Evolutionary conservation across 495 filamentous ascomycete species (phyloP), one percentile per base, ranked within the genome.

Genomic region (Daldinia grandis): DNA sequence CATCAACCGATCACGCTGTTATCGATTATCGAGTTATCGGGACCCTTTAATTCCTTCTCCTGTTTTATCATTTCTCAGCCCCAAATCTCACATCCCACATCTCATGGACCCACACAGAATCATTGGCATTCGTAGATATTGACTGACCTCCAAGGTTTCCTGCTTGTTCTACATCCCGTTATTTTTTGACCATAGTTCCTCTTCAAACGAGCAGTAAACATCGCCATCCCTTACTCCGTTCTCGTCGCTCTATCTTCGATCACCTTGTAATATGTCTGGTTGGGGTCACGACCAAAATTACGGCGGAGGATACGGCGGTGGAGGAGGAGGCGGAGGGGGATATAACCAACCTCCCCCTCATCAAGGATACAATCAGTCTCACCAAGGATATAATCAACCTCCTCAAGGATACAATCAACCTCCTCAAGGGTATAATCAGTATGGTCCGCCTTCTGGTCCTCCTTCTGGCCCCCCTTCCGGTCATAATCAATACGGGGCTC

Each of bases 361-460:
- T 19, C 44, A 58, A 35, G 33, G 33, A 14, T 35, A 53, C 47
- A 50, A 30, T 62, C 44, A 6, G 37, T 42, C 53, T 2, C 30
- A 33, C 66, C 59, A n/a, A 4, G 35, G 35, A 15, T 38, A 38
- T n/a, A 38, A 40, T 17, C 72, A 68, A 8, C 74, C 69, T 33
- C 60, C 64, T 40, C 73, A 71, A 37, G 75, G 74, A 27, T 78
- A 81, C 40, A 74, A 76, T 57, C 62, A 67, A 21, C 72, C 66
- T 17, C 65, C 69, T 55, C 73, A 69, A 31, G 75, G 73, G 8
- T 78, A 81, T 53, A 76, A 78, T 58, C 66, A 71, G 12, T 59
- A 67, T 24, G 55, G 63, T 21, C 63, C 56, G n/a, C 33, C 33
- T 42, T 51, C 56, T n/a, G 56, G 56, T 47, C 61, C 51, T 30